Evolutionary conservation across 306 rosid genomes (phyloP), one percentile per base, ranked within the genome.

Genomic region (Lablab purpureus): DNA sequence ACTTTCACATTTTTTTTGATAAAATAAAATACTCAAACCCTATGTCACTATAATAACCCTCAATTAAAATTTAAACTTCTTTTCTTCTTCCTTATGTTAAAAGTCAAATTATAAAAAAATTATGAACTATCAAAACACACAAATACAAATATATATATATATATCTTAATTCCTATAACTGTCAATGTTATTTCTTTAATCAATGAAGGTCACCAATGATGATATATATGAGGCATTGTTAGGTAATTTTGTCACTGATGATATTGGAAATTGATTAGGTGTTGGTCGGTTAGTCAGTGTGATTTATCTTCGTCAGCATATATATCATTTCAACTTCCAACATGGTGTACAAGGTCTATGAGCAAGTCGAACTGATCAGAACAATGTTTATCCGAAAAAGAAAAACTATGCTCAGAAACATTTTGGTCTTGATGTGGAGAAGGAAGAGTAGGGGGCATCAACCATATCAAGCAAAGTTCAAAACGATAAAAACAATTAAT

Each of bases 251-350:
- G 67, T 58, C 68, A 75, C 23, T 18, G 36, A 22, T 68, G 75
- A 50, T 56, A 19, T 30, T 0, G 4, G 40, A 45, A 58, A 74
- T 70, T 68, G 46, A 79, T 37, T 34, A 37, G 34, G 76, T 36
- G 71, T 74, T 75, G 71, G 78, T 58, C 68, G 36, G 71, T 41
- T 71, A 73, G 37, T 46, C 15, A 78, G 9, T 63, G 60, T 19
- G 32, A 30, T 52, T 54, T 55, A 49, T 23, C 28, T 63, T 63
- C 14, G 46, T 52, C 75, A 50, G 7, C 51, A 25, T 43, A 47
- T 43, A 47, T 30, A 74, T 67, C 17, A 60, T 73, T 73, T 21
- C 68, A 64, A 70, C 0, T 80, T 37, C 50, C 50, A 30, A 50
- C 32, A 17, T 34, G 18, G 5, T 25, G 18, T 72, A 17, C 23